Evolutionary conservation across 306 rosid genomes (phyloP), one percentile per base, ranked within the genome.

Genomic region (Prunus campanulata): DNA sequence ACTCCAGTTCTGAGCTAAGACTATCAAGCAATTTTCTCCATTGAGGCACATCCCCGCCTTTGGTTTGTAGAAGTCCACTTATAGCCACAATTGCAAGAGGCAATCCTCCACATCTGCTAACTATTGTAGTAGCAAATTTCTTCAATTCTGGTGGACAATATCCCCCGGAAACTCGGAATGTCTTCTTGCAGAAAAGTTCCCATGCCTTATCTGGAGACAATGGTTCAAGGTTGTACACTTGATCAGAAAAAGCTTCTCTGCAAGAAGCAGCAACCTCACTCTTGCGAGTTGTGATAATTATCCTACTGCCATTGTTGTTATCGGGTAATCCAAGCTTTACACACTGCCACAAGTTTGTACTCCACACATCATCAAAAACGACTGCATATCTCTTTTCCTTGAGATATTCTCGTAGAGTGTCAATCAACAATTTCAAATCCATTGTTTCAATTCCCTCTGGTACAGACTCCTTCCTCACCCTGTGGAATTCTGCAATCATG

Each of bases 281-380:
- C 0, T 35, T 1, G 42, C 42, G 42, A 0, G 42, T 35, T 35
- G 42, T 35, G 42, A 35, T 35, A 35, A 35, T 35, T 35, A 35
- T 35, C 2, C 8, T 35, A 1, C 42, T 35, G 8, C 42, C 42
- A 35, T 35, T 35, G 0, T 35, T 35, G 42, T 35, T 35, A 6
- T 35, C 42, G 42, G 42, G 42, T 35, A 35, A 35, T 35, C 2
- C 83, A 39, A 27, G 52, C 15, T 66, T 62, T 3, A 72, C 10
- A 7, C n/a, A 35, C 13, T 16, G 22, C 84, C 77, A 81, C 52
- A 74, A 66, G 35, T 76, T 20, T 3, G 1, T 18, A 0, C 50
- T 49, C 80, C 77, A 70, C 1, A 75, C 61, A 62, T 76, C 80
- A 75, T 81, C 84, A 44, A 81, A 52, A 0, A 81, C 77, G 32